Percentiles rank a stretch among this genome's conserved stretches.
These are phyloP conservation scores for Candida maesae DNA, from an alignment of 805 yeast species.

Conservation along the genomic window DNA sequence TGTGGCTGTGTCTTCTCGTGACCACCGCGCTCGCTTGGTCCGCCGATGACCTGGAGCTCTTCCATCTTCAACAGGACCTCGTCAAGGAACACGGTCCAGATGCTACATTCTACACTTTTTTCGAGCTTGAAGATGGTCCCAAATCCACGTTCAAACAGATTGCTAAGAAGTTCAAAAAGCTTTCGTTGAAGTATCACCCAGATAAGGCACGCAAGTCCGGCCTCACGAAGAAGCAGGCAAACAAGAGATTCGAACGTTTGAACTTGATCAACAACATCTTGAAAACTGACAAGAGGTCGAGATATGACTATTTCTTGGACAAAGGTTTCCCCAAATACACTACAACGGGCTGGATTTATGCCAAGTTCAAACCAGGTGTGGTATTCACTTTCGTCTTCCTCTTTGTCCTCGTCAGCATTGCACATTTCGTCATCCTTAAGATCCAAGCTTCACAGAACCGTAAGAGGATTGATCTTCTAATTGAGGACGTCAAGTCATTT, in stretches of 20 bases:
- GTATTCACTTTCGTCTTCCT: constrained; percentile 48
- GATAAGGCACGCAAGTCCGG: constrained; percentile 50
- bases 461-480: constrained; percentile 49
- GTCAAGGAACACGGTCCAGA: constrained; percentile 26
- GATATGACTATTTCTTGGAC: constrained; percentile 80
- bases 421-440: constrained; percentile 55
- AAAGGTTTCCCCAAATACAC: constrained; percentile 86
- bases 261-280: constrained; percentile 74
- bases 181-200: constrained; percentile 77
- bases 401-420: constrained; percentile 44
- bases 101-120: constrained; percentile 31
- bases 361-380: constrained; percentile 66
- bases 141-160: constrained; percentile 44
- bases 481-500: constrained; percentile 45
- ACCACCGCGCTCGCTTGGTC: constrained; percentile 45
- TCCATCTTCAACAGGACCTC: constrained; percentile 63
- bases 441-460: constrained; percentile 51
- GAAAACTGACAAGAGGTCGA: constrained; percentile 51
- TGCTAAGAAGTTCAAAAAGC: constrained; percentile 61
- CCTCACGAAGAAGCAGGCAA: constrained; percentile 35
- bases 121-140: constrained; percentile 14
- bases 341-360: constrained; percentile 50
- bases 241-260: constrained; percentile 68
- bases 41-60: constrained; percentile 75
- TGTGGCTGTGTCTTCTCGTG: constrained; percentile 8